Percentiles rank a stretch among this genome's conserved stretches.
These are phyloP conservation scores for Evansstolkia leycettana DNA, from an alignment of 495 filamentous ascomycete species.

Conservation along the genomic window DNA sequence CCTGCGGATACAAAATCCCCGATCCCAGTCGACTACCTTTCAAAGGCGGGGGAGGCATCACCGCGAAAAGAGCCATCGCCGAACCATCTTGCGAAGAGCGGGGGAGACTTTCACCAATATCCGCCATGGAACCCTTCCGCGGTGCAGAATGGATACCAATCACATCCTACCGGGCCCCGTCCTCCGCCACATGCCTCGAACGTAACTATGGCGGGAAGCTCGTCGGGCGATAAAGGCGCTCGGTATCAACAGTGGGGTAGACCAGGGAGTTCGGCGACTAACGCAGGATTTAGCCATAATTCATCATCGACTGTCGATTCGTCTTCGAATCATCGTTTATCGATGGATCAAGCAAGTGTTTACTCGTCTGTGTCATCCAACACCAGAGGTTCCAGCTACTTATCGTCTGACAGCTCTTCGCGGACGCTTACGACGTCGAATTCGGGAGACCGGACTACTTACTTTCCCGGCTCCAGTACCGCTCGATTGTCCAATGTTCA, in stretches of 20 bases:
- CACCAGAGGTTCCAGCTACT: slow-evolving; percentile 49
- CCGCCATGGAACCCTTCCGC: slow-evolving; percentile 52
- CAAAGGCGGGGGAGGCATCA: slow-evolving; percentile 58
- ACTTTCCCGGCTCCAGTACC: slow-evolving; percentile 14
- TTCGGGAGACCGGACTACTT: slow-evolving; percentile 25
- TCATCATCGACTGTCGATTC: slow-evolving; percentile 57
- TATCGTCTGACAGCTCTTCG: slow-evolving; percentile 52
- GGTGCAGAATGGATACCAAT: slow-evolving; percentile 31
- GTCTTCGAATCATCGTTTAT: slow-evolving; percentile 56
- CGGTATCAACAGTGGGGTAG: slow-evolving; percentile 65
- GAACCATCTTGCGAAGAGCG: slow-evolving; percentile 67
- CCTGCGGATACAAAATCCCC: slow-evolving; percentile 54
- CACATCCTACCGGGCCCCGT: slow-evolving; percentile 54
- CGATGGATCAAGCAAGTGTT: slow-evolving; percentile 56
- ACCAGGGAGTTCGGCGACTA: slow-evolving; percentile 40
- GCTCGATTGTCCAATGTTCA: slow-evolving; percentile 24
- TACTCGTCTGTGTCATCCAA: slow-evolving; percentile 48
- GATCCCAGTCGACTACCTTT: slow-evolving; percentile 63
- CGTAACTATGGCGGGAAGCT: slow-evolving; percentile 50
- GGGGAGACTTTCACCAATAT: slow-evolving; percentile 82
- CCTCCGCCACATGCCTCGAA: slow-evolving; percentile 54
- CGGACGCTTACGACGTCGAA: slow-evolving; percentile 38
- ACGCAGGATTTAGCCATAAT: slow-evolving; percentile 47
- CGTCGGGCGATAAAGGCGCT: slow-evolving; percentile 51
- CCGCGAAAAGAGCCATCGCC: slow-evolving; percentile 62